Evolutionary conservation across 768 basidiomycete species (phyloP), one percentile per base, ranked within the genome.

Genomic region (Lactarius indigo): DNA sequence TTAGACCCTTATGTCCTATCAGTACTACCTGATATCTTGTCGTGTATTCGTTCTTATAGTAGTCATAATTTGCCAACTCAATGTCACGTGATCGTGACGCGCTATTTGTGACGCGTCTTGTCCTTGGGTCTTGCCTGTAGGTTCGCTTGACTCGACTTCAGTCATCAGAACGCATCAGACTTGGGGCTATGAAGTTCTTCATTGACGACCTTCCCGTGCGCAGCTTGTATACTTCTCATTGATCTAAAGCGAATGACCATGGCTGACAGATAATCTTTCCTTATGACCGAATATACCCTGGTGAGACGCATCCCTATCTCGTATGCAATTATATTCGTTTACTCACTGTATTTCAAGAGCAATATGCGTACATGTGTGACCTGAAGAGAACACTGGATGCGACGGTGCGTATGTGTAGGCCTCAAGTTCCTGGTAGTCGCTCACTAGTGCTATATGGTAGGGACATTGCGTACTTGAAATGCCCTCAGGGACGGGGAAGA

Each of bases 391-490:
- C 96, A 2, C 84, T 99, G 20, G 97, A 99, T 78, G 96, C 95
- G 41, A 89, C 92, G 66, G 96, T 95, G 76, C 68, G 80, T 73
- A 23, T 17, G n/a, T 58, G 35, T 52, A 12, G 23, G 3, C 44
- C 65, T 33, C 18, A n/a, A 55, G 65, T 39, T 44, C 52, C 42
- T 66, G 28, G 44, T 55, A 17, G 35, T 35, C 31, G 47, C 28
- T 54, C 61, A 65, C 60, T 63, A 47, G 28, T 54, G 31, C 39
- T 35, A 35, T 23, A 63, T 50, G 71, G 42, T 74, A 98, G 95
- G 97, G 97, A 59, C 97, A 99, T 72, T 98, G 97, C 76, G 94
- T 98, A n/a, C 84, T 99, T 42, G 97, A 99, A 81, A 99, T 99
- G 97, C 97, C 97, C 68, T 98, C 97, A 13, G 97, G 97, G 18